phyloP scores from a whole-genome alignment of 179 eudicot species.

The Corrigiola litoralis region DNA sequence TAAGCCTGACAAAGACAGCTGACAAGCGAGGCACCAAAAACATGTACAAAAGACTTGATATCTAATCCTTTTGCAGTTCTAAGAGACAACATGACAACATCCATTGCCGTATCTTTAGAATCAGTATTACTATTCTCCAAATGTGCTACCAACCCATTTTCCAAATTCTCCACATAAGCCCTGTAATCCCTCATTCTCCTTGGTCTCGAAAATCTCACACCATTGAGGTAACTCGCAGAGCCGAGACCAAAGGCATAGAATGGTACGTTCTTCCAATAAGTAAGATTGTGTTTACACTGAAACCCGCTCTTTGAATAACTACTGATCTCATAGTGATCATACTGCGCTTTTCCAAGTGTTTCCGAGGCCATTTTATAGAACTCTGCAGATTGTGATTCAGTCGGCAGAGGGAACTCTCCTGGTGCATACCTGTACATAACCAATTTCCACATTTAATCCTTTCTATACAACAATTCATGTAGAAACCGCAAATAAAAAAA shows the following conservation, averaged over 20 bases:
- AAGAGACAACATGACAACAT: constrained; percentile 77
- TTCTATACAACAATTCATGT: not conserved
- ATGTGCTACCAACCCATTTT: constrained; percentile 29
- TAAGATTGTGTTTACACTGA: constrained; percentile 76
- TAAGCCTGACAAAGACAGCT: constrained; percentile 51
- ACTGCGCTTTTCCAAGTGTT: constrained; percentile 57
- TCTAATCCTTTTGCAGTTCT: constrained; percentile 83
- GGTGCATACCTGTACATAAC: constrained; percentile 68
- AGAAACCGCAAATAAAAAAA: not conserved
- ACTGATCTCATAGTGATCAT: constrained; percentile 84
- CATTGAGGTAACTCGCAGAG: constrained; percentile 64
- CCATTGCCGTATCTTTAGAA: constrained; percentile 66
- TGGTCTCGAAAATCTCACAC: constrained; percentile 84
- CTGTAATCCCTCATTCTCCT: constrained; percentile 61
- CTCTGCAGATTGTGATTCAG: constrained; percentile 75
- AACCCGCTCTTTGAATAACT: constrained; percentile 75
- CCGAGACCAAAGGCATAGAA: constrained; percentile 89
- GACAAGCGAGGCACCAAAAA: constrained; percentile 50
- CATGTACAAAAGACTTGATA: constrained; percentile 44
- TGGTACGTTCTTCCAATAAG: constrained; percentile 72
- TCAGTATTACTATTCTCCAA: constrained; percentile 23
- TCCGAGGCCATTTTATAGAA: constrained; percentile 82
- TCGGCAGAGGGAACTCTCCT: constrained; percentile 88
- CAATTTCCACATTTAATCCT: not conserved
- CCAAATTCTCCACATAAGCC: constrained; percentile 61